Percentiles rank a stretch among this genome's conserved stretches.
Evolutionary conservation across 441 rosid genomes (phyloP).

Genomic region (Mallotus repandus): DNA sequence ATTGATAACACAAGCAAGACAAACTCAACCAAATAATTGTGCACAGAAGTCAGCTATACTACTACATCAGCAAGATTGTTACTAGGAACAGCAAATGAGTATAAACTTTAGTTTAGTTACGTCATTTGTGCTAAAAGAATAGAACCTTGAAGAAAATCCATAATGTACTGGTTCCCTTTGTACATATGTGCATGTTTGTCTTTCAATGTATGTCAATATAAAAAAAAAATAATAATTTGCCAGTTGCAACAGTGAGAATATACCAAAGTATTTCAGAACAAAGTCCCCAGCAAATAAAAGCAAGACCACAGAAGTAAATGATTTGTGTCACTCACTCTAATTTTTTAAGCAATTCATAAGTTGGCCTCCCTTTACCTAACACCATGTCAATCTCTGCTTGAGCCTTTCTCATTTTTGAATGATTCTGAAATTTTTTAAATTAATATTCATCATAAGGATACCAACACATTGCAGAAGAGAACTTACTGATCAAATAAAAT

Average conservation of each 20-base stretch:
- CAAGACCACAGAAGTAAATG: constrained; percentile 9
- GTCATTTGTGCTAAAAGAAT: background rate
- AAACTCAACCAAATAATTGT: background rate
- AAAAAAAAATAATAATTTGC: background rate
- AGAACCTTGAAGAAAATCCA: background rate
- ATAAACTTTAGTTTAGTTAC: constrained; percentile 4
- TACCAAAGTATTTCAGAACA: background rate
- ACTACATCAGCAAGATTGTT: background rate
- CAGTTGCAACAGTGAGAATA: background rate
- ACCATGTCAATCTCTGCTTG: constrained; percentile 82
- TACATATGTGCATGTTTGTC: background rate
- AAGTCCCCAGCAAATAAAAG: constrained; percentile 4
- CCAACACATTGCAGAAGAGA: background rate
- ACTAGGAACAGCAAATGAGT: background rate
- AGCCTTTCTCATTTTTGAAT: constrained; percentile 77
- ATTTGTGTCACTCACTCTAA: constrained; percentile 54
- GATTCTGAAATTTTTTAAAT: constrained; percentile 51
- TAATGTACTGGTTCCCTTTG: background rate
- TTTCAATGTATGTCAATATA: background rate
- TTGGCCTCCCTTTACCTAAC: constrained; percentile 62
- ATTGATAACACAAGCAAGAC: constrained; percentile 14
- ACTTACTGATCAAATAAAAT: background rate
- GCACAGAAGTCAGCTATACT: background rate
- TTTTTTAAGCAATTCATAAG: constrained; percentile 64
- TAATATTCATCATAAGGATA: constrained; percentile 10